Conservation (phyloP, 192 early-diverging fungal species). For the Geosiphon pyriformis region DNA sequence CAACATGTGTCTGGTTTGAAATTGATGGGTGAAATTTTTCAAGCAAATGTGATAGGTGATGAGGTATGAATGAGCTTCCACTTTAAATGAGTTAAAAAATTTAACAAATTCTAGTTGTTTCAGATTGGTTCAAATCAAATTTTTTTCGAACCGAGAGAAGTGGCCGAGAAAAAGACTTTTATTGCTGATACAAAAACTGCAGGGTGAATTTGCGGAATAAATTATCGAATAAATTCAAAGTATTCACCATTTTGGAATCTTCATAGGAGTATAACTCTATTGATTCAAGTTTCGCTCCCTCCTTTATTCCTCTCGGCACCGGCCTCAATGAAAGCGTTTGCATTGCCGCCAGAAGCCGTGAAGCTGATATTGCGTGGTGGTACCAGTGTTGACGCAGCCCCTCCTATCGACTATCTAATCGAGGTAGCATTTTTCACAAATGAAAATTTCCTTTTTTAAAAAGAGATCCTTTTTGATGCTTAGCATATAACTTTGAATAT, state of each 20-base stretch:
- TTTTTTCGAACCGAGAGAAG: constrained; percentile 3
- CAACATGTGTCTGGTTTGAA: constrained; percentile 38
- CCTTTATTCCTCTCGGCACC: constrained; percentile 30
- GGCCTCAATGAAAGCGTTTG: background rate
- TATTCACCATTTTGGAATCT: background rate
- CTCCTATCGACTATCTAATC: constrained; percentile 25
- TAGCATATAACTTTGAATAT: background rate
- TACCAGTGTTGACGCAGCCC: constrained; percentile 24
- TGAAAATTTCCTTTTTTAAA: constrained; percentile 6
- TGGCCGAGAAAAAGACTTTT: background rate
- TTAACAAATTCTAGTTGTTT: no score
- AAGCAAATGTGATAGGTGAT: constrained; percentile 25
- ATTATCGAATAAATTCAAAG: background rate
- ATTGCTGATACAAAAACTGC: constrained; percentile 11
- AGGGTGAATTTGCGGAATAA: background rate
- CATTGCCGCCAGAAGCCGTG: background rate
- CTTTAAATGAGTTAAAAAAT: no score
- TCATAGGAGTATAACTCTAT: constrained; percentile 28
- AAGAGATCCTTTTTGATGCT: no score
- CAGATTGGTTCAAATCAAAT: constrained; percentile 14
- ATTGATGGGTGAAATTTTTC: constrained; percentile 23
- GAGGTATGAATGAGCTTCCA: background rate
- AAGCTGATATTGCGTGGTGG: constrained; percentile 33
- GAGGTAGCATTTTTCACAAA: constrained; percentile 6
- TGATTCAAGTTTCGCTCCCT: constrained; percentile 35